Evolutionary conservation across 345 rosid species (phyloP), one percentile per base, ranked within the genome.

Genomic region (Moricandia moricandioides): DNA sequence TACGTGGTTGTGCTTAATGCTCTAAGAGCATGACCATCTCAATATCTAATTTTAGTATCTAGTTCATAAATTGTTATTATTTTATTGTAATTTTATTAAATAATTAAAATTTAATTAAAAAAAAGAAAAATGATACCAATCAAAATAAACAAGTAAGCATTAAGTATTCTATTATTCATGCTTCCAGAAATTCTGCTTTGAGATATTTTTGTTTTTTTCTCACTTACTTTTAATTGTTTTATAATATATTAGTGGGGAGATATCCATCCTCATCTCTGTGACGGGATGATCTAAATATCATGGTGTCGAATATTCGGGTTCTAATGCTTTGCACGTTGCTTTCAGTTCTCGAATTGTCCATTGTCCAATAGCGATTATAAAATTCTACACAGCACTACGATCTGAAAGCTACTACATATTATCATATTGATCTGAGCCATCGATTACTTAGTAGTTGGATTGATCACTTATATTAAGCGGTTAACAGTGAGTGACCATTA

Each of bases 331-430:
- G 59, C 69, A 7, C 12, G 69, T 78, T 72, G 65, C 77, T 78
- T 78, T 78, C 77, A 54, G 37, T 72, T 51, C 64, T 67, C 52
- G 64, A 78, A 67, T 61, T 43, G 52, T 30, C 81, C 63, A 66
- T 39, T 78, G 63, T 67, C 69, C 58, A 66, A 78, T 52, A 59
- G 26, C 39, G 33, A 37, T 59, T 72, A 78, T 52, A 72, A 78
- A 72, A 60, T 72, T 78, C 69, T 52, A 5, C 69, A 67, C 73
- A 72, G 70, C 77, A 72, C 73, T 73, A 78, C 69, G 60, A 60
- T 61, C 51, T 6, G 69, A 78, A 33, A 72, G 78, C 70, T 60
- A 67, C 73, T 67, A 9, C 69, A 63, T 56, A 49, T 52, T 30
- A 5, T 59, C 62, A 45, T 67, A 47, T 34, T 49, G 52, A 77